Evolutionary conservation across 1,139 yeast species (phyloP).

Genomic region (Candida frijolesensis): DNA sequence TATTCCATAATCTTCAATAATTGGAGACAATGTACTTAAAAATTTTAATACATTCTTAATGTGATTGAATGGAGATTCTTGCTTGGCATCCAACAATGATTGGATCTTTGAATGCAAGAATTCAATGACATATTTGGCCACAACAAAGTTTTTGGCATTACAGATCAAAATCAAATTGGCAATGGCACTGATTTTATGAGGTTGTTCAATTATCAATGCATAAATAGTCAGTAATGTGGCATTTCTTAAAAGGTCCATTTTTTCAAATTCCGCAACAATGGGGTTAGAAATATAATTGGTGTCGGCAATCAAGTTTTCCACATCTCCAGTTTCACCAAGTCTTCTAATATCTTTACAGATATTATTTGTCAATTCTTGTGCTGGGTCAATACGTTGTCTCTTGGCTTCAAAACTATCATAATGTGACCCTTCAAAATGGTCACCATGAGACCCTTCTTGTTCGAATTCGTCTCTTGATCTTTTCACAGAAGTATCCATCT

Average conservation of each 20-base stretch:
- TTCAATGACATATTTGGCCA: conserved; percentile 73
- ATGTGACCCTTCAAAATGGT: conserved; percentile 18
- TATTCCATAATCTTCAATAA: conserved; percentile 56
- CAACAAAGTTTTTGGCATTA: conserved; percentile 63
- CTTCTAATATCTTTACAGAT: conserved; percentile 61
- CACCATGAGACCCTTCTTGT: conserved; percentile 14
- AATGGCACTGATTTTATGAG: conserved; percentile 78
- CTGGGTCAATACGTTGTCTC: conserved; percentile 45
- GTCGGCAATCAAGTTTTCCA: conserved; percentile 58
- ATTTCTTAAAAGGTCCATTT: conserved; percentile 61
- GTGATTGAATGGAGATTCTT: conserved; percentile 56
- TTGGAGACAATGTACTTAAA: conserved; percentile 64
- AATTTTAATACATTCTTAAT: conserved; percentile 73
- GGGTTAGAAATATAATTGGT: conserved; percentile 68
- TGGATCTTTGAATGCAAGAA: conserved; percentile 67
- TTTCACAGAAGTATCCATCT: conserved; percentile 20
- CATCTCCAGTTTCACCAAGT: conserved; percentile 63
- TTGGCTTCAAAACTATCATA: conserved; percentile 23
- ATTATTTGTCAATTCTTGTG: conserved; percentile 42
- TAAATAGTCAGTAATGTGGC: conserved; percentile 64
- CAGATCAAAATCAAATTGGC: conserved; percentile 72
- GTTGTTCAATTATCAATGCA: conserved; percentile 82
- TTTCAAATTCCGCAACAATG: conserved; percentile 68
- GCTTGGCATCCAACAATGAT: conserved; percentile 42
- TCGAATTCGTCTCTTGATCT: conserved; percentile 47